Evolutionary conservation across 2,329 filamentous ascomycete species (phyloP), one percentile per base, ranked within the genome.

Genomic region (Beauveria sp.): DNA sequence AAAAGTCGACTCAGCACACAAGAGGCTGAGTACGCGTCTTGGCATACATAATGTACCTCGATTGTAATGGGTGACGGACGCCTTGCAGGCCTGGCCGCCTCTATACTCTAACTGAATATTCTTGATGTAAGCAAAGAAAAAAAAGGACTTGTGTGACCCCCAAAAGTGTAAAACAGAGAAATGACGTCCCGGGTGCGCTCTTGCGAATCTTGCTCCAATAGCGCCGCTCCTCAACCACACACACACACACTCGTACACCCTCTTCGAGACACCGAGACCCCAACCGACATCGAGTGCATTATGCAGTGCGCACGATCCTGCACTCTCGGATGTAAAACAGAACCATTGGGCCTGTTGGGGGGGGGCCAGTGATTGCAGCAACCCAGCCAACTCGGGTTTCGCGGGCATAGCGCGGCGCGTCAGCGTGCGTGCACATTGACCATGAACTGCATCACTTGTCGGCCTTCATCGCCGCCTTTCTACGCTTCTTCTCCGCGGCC

Each of bases 401-500:
- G 14, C 14, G 34, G 34, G 14, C 34, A 28, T 26, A 9, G 8
- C 51, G n/a, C 26, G 20, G 9, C 42, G 20, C 34, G 5, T 51
- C 46, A 20, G 18, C 34, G 42, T 51, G 10, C 46, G 31, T 51
- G 34, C 18, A 48, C 22, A 9, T 9, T 20, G 9, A 2, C 26
- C 14, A 46, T 28, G 7, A 40, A 38, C 3, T 40, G 59, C 50
- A 18, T 76, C 70, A 78, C 64, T 75, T 74, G 26, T 76, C 76
- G 10, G 75, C 74, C 80, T 75, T 84, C 76, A 82, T 81, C 24
- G 83, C 82, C 68, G 83, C 78, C 68, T 82, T 84, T 62, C 86
- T 79, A 66, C 79, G 80, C 70, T 86, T 79, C 77, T 83, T 87
- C 65, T 88, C 84, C 1, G 77, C 73, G 0, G 85, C 80, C 24